Percentiles rank a stretch among this genome's conserved stretches.
Evolutionary conservation across 371 early-diverging fungal species (phyloP).

Genomic region (Mortierella sp.): DNA sequence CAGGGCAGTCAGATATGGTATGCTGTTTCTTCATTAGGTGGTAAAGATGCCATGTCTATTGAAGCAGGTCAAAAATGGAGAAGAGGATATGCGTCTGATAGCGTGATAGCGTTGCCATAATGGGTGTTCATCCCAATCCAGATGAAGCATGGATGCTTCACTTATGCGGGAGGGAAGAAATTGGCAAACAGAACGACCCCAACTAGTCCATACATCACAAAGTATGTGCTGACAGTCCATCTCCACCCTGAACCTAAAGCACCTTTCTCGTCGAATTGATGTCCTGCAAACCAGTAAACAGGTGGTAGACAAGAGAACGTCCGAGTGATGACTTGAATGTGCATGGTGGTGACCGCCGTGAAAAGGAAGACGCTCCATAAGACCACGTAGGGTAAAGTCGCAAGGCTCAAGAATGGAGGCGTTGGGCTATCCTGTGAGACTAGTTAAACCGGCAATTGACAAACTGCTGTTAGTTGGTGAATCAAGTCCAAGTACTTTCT

Average conservation of each 20-base stretch:
- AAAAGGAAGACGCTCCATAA: conserved; percentile 75
- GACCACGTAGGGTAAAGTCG: conserved; percentile 70
- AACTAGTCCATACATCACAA: conserved; percentile 74
- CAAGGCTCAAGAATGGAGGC: conserved; percentile 47
- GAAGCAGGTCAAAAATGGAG: not conserved
- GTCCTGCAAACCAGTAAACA: conserved; percentile 84
- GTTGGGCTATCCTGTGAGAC: not conserved
- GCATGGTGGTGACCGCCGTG: conserved; percentile 78
- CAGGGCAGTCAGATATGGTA: too few relatives aligned
- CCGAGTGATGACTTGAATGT: conserved; percentile 91
- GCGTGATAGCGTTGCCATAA: too few relatives aligned
- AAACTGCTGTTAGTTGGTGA: too few relatives aligned
- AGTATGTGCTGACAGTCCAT: conserved; percentile 63
- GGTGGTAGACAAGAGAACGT: conserved; percentile 87
- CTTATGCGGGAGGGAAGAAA: conserved; percentile 87
- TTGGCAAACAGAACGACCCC: conserved; percentile 82
- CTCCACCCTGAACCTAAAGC: conserved; percentile 40
- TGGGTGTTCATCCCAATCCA: too few relatives aligned
- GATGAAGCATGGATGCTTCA: too few relatives aligned
- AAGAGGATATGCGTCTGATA: too few relatives aligned
- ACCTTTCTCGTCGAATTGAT: conserved; percentile 49
- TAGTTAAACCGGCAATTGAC: not conserved
- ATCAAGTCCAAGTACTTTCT: too few relatives aligned
- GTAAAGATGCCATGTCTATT: too few relatives aligned
- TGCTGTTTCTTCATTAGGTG: too few relatives aligned